Percentiles rank a stretch among this genome's conserved stretches.
Conservation (phyloP, 768 basidiomycete genomes). For the Thelephora aurantiotincta region DNA sequence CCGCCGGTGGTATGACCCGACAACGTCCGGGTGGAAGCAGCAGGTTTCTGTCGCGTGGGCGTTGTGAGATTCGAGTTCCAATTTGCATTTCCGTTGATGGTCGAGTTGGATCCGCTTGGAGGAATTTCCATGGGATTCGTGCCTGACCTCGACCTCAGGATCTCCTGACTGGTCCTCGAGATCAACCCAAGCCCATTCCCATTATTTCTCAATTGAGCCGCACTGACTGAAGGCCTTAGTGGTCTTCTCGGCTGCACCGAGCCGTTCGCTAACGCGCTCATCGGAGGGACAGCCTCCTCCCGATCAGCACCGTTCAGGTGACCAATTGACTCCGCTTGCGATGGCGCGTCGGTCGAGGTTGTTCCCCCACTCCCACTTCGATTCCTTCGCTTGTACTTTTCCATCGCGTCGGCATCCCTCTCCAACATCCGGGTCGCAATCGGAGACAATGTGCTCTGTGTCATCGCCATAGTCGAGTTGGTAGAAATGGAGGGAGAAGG, state of each 20-base stretch:
- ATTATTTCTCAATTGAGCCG: constrained; percentile 53
- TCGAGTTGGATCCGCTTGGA: constrained; percentile 23
- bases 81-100: background rate
- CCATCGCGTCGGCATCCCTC: constrained; percentile 77
- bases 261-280: constrained; percentile 35
- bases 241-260: constrained; percentile 42
- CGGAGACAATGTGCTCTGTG: constrained; percentile 49
- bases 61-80: constrained; percentile 8
- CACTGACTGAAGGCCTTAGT: constrained; percentile 63
- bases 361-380: constrained; percentile 70
- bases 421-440: constrained; percentile 72
- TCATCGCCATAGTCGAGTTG: constrained; percentile 19
- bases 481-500: constrained; percentile 25
- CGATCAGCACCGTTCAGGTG: constrained; percentile 37
- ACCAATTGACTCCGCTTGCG: constrained; percentile 42
- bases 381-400: constrained; percentile 71
- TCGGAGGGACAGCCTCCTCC: constrained; percentile 10
- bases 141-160: constrained; percentile 43
- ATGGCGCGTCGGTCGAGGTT: constrained; percentile 57
- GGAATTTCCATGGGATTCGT: constrained; percentile 40
- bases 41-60: constrained; percentile 19
- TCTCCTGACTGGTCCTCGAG: constrained; percentile 21
- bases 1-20: constrained; percentile 28
- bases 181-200: constrained; percentile 22
- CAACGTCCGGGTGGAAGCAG: constrained; percentile 24